A percentile compares a stretch with the other conserved stretches of the same genome.
phyloP scores from a whole-genome alignment of 495 filamentous ascomycete genomes.

The Echria macrotheca region DNA sequence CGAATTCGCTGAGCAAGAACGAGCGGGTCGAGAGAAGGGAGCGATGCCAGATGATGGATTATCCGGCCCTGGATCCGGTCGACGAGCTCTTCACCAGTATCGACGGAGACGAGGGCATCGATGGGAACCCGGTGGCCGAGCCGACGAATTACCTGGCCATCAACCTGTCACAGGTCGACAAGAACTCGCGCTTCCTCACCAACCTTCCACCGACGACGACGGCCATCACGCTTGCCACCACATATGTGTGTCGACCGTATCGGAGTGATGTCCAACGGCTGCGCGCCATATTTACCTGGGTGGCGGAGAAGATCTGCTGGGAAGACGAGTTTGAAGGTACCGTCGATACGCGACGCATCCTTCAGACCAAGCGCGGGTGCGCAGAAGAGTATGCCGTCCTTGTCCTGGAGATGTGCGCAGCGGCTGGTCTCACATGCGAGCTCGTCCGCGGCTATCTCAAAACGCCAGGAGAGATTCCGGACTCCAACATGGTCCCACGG shows the following conservation, averaged over 20 bases:
- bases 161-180: conserved; percentile 85
- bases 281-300: conserved; percentile 94
- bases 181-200: conserved; percentile 86
- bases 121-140: conserved; percentile 76
- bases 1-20: conserved; percentile 84
- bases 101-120: conserved; percentile 85
- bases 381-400: conserved; percentile 87
- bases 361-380: conserved; percentile 78
- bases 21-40: conserved; percentile 84
- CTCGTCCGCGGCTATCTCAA: conserved; percentile 86
- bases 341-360: conserved; percentile 73
- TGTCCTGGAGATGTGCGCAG: conserved; percentile 87
- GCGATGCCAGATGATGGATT: conserved; percentile 89
- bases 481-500: conserved; percentile 66
- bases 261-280: conserved; percentile 90
- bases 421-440: conserved; percentile 82
- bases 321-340: conserved; percentile 81
- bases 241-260: conserved; percentile 91
- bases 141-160: conserved; percentile 73
- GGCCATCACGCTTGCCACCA: conserved; percentile 76
- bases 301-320: conserved; percentile 92
- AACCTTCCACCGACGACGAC: conserved; percentile 88
- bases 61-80: conserved; percentile 79
- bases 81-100: conserved; percentile 79
- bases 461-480: conserved; percentile 74